Evolutionary conservation across 768 basidiomycete genomes (phyloP).

Genomic region (Suillus lakei): DNA sequence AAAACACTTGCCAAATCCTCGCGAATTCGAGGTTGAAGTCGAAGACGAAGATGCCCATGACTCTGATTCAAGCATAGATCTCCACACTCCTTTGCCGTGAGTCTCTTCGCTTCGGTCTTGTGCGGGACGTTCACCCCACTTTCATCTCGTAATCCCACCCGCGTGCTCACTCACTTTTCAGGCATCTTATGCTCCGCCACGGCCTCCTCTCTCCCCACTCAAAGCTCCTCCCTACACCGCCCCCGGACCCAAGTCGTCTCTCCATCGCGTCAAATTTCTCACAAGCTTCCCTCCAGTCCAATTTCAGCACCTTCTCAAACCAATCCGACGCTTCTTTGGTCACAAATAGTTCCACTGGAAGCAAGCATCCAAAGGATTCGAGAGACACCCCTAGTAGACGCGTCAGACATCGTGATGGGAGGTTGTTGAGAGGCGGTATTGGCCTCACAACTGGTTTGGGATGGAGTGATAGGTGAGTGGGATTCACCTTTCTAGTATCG

Average conservation of each 20-base stretch:
- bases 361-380: conserved; percentile 50
- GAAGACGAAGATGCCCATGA: conserved; percentile 43
- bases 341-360: conserved; percentile 28
- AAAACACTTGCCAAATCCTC: background rate
- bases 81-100: conserved; percentile 73
- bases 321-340: conserved; percentile 11
- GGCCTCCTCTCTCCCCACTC: conserved; percentile 71
- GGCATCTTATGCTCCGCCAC: conserved; percentile 68
- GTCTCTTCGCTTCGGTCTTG: conserved; percentile 29
- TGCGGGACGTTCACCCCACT: background rate
- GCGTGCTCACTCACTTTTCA: conserved; percentile 26
- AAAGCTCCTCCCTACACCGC: conserved; percentile 51
- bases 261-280: conserved; percentile 30
- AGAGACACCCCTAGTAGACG: conserved; percentile 61
- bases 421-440: conserved; percentile 60
- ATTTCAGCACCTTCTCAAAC: conserved; percentile 28
- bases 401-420: conserved; percentile 66
- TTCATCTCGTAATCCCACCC: background rate
- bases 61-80: conserved; percentile 68
- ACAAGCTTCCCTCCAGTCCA: conserved; percentile 31
- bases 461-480: conserved; percentile 71
- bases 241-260: conserved; percentile 25
- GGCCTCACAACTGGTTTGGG: conserved; percentile 75
- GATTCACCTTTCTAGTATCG: background rate
- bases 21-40: conserved; percentile 11